Conservation (phyloP, 164 flowering plant genomes). For the Paratinospora sagittata region DNA sequence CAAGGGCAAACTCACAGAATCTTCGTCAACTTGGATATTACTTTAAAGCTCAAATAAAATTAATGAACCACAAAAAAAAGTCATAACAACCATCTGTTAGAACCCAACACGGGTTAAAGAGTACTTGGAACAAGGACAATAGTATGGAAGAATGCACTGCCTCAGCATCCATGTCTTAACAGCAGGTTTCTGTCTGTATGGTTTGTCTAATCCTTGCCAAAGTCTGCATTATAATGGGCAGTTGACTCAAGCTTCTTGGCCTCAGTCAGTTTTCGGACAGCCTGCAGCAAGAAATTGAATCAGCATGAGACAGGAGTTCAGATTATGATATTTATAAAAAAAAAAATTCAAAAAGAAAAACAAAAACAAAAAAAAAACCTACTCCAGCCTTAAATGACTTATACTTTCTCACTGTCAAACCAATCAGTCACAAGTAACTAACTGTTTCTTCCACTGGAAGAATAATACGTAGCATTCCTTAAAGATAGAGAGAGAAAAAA, state of each 20-base stretch:
- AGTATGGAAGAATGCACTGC: neutral
- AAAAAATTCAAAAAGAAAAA: no score
- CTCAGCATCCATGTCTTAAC: neutral
- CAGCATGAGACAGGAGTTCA: neutral
- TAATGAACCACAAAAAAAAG: no score
- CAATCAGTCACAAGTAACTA: no score
- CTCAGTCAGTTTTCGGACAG: slow-evolving; percentile 79
- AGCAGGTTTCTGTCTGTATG: neutral
- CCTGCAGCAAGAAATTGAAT: slow-evolving; percentile 34
- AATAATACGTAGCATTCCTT: no score
- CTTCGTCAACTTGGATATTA: no score
- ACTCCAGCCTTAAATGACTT: no score
- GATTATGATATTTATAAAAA: neutral
- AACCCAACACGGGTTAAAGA: neutral
- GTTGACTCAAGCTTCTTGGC: slow-evolving; percentile 90
- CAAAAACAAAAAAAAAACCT: no score
- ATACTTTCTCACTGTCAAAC: no score
- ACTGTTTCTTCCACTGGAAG: no score
- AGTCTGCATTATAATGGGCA: slow-evolving; percentile 77
- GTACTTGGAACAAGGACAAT: neutral
- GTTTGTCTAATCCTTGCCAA: slow-evolving; percentile 62
- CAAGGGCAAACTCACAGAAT: no score
- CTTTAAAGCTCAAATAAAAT: no score
- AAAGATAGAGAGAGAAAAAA: no score
- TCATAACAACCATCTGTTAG: neutral